Evolutionary conservation across 805 yeast species (phyloP).

Genomic region (Pichia ethanolica): DNA sequence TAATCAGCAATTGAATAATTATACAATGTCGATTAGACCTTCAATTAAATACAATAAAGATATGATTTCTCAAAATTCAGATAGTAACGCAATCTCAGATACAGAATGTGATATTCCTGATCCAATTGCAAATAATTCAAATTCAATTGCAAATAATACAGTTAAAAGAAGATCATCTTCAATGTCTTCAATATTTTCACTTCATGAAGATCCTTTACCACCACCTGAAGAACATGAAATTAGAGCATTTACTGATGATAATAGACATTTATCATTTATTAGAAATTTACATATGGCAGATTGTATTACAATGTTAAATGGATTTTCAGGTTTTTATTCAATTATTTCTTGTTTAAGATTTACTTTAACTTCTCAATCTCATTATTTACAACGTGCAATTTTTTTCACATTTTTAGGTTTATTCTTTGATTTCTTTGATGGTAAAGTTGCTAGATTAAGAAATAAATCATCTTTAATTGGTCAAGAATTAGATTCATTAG

Average conservation of each 20-base stretch:
- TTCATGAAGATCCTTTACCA: conserved; percentile 53
- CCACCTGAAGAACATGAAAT: conserved; percentile 75
- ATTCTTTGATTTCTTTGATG: conserved; percentile 94
- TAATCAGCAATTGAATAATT: too few species aligned
- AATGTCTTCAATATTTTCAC: conserved; percentile 40
- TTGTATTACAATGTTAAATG: conserved; percentile 88
- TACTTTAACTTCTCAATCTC: conserved; percentile 59
- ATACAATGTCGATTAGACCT: too few species aligned
- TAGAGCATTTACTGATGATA: conserved; percentile 71
- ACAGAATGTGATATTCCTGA: conserved; percentile 18
- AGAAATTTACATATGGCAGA: conserved; percentile 92
- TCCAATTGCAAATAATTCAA: too few species aligned
- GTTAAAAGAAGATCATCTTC: conserved; percentile 27
- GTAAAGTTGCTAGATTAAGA: conserved; percentile 92
- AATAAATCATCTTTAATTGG: conserved; percentile 91
- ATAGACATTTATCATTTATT: conserved; percentile 78
- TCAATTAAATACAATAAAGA: too few species aligned
- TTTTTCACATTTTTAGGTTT: conserved; percentile 82
- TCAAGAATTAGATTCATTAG: conserved; percentile 93
- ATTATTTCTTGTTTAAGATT: conserved; percentile 80
- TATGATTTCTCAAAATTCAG: too few species aligned
- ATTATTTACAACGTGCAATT: conserved; percentile 81
- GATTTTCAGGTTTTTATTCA: conserved; percentile 89
- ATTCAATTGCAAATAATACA: not conserved
- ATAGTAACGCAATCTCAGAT: conserved; percentile 12